Evolutionary conservation across 108 stramenopile genomes (phyloP).

Genomic region (Skeletonema grethae): DNA sequence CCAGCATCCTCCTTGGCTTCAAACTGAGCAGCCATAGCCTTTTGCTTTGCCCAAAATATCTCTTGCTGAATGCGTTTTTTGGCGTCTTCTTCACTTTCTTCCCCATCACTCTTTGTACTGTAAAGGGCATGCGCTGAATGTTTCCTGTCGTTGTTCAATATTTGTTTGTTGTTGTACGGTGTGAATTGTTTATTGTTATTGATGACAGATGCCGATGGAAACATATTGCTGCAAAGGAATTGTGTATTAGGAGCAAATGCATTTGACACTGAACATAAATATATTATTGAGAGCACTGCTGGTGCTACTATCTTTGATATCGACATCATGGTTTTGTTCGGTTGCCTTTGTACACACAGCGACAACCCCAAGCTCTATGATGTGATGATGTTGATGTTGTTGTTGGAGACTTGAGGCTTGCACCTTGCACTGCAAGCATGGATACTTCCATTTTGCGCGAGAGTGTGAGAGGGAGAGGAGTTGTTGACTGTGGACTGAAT

Average conservation of each 20-base stretch:
- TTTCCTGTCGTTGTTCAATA: neutral
- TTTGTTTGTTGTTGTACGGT: neutral
- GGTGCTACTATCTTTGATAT: neutral
- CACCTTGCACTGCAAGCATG: too few species aligned
- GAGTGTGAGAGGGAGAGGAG: too few species aligned
- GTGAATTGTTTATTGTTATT: neutral
- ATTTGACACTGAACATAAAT: neutral
- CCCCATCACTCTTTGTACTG: neutral
- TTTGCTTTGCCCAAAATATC: constrained; percentile 76
- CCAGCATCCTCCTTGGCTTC: constrained; percentile 36
- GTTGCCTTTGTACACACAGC: neutral
- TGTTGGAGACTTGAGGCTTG: too few species aligned
- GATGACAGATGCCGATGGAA: neutral
- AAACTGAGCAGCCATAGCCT: constrained; percentile 64
- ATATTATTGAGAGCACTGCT: neutral
- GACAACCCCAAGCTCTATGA: too few species aligned
- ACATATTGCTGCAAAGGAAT: neutral
- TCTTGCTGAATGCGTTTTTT: constrained; percentile 36
- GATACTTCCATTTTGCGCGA: too few species aligned
- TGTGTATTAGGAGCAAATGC: neutral
- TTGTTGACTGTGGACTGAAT: neutral
- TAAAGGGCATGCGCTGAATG: neutral
- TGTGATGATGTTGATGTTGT: too few species aligned
- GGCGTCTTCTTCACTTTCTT: constrained; percentile 15
- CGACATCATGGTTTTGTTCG: neutral